Base-by-base conservation (phyloP, 2,329 filamentous ascomycete genomes). In the Nemania abortiva region DNA sequence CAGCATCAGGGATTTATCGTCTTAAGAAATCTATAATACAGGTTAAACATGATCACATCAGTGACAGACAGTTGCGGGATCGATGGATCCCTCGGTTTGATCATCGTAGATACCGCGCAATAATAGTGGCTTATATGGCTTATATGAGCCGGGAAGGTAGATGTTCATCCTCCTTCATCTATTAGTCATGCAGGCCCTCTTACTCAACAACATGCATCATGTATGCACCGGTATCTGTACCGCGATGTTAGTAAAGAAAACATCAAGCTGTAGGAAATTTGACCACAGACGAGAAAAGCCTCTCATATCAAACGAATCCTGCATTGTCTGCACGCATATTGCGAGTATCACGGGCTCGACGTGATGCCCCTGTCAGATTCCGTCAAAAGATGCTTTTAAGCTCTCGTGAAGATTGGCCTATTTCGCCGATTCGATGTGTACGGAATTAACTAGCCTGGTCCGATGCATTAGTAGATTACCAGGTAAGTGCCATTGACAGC, bases 301-400 rank as follows among this genome's bases (percentile, higher is more conserved):
- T 27, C 34, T 6, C 22, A 42, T 42, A 13, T 34, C 59, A 29
- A 45, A 45, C 52, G 47, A 63, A 27, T 11, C 42, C 42, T 24
- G 52, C 42, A 31, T 34, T 45, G 18, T 42, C 13, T 45, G 24
- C 39, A 34, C 22, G 22, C 58, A 66, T 54, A 22, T 52, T 24
- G 13, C 56, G 22, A 34, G n/a, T 5, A 52, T 56, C 39, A 61
- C 42, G 52, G 53, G 63, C 34, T 47, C 50, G 37, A 18, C 5
- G 50, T 50, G 55, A 61, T 59, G n/a, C 13, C 52, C 39, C 9
- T 62, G 13, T 57, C 24, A n/a, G 45, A 34, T 42, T 31, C 31
- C 39, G 45, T 52, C 39, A 54, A 18, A 53, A 56, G 45, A 34
- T 13, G 13, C n/a, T 4, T 47, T 22, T 55, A 18, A 6, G 39